Evolutionary conservation across 1,284 basidiomycete genomes (phyloP), one percentile per base, ranked within the genome.

Genomic region (Cutaneotrichosporon spelunceum): DNA sequence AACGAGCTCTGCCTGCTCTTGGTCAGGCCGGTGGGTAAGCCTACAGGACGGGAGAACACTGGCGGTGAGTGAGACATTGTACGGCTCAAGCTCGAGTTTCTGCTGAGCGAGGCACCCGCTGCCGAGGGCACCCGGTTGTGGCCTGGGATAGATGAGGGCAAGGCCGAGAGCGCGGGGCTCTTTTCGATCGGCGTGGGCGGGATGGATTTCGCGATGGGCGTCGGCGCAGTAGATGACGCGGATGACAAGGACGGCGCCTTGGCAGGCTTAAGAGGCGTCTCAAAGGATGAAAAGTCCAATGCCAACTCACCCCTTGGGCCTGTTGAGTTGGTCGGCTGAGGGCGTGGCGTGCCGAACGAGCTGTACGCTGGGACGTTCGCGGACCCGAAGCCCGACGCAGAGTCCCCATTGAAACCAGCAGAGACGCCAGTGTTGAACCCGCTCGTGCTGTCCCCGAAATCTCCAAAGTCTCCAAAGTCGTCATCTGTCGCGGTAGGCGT

Each of bases 401-500:
- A 7, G 30, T 33, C 30, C 30, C 8, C 13, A 9, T 42, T 19
- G 39, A 42, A 42, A 19, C 39, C 39, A 10, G 47, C 24, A 5
- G 48, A 30, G 48, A 16, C 23, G 24, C n/a, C 36, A 23, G 50
- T 8, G 11, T 27, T 48, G 48, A 50, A 27, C 26, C 16, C 4
- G 52, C 39, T 42, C 19, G 39, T 42, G 16, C 39, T 19, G 39
- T 42, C 39, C 19, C 39, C 34, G 30, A 61, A 53, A 5, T 57
- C 57, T 11, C 50, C 48, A n/a, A 65, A 64, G 58, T 63, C 55
- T 21, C 57, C 47, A 56, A 62, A 66, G 60, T 63, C 62, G 33
- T 54, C 62, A 36, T 64, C 62, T 1, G 55, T 27, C 13, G 54
- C 9, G 5, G 49, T 29, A 14, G 21, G 30, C 16, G 53, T 11